Base-by-base conservation (phyloP, 2,329 filamentous ascomycete species). In the Colletotrichum cordylinicola region DNA sequence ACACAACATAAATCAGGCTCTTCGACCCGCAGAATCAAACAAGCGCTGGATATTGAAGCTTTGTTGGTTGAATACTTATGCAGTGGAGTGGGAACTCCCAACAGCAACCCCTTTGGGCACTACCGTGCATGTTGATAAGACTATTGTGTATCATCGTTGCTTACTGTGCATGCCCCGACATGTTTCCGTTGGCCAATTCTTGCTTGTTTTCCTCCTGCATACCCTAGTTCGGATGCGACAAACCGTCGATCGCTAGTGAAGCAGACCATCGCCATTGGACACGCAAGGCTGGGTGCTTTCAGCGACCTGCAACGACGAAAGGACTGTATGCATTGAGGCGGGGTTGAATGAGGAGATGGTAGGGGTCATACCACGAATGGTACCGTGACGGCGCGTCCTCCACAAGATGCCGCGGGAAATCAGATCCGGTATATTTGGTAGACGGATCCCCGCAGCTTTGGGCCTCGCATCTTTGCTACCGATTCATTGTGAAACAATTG, bases 171-270 rank as follows among this genome's bases (percentile, higher is more conserved):
- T 48, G n/a, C 6, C 6, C 43, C 21, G 43, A 48, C 10, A n/a
- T 13, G 43, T 48, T 48, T 21, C 6, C 39, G 0, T 1, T 48
- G 5, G 6, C 39, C 18, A 48, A 7, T n/a, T 0, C 18, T 5
- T 2, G 12, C 18, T 48, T 48, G 43, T 7, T 8, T 21, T 0
- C 2, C 10, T 21, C 0, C 43, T 4, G 18, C 43, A 48, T 0
- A 48, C n/a, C 43, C 43, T 48, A 21, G 10, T 13, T 48, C 43
- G 43, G n/a, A 48, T 9, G 10, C 43, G 52, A 56, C 15, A 58
- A 15, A 29, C 1, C 16, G 55, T 9, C 15, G 55, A 58, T 58
- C 55, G 8, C 13, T 58, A 10, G 13, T 24, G 12, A 6, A 15
- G 55, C 55, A 24, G 9, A 2, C 2, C 27, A 6, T 58, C 16